Conservation (phyloP, 306 rosid genomes). For the Hippophae tibetana region DNA sequence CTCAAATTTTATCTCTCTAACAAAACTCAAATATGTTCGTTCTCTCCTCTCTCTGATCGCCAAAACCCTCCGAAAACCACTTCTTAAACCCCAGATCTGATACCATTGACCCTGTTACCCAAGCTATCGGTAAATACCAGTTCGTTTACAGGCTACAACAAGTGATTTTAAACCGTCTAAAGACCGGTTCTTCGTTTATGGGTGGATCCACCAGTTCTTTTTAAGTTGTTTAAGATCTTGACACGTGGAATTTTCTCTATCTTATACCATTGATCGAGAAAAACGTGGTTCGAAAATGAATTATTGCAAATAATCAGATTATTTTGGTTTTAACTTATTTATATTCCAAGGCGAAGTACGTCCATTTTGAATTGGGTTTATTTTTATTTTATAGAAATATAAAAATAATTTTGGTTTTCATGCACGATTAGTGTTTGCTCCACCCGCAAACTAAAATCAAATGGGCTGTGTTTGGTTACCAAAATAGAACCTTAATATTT, state of each 20-base stretch:
- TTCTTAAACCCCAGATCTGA: conserved; percentile 61
- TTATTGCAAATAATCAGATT: too few relatives aligned
- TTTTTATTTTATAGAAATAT: too few relatives aligned
- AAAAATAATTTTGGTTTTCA: too few relatives aligned
- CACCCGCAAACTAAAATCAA: too few relatives aligned
- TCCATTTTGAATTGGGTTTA: too few relatives aligned
- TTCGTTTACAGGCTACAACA: conserved; percentile 32
- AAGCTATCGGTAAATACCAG: conserved; percentile 34
- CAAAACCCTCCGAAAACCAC: conserved; percentile 72
- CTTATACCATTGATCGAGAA: conserved; percentile 54
- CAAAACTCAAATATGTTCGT: conserved; percentile 2
- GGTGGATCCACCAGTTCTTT: conserved; percentile 29
- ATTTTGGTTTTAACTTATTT: too few relatives aligned
- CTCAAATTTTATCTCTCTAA: conserved; percentile 7
- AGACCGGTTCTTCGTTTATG: conserved; percentile 68
- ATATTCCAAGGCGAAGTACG: too few relatives aligned
- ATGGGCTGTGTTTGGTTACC: too few relatives aligned
- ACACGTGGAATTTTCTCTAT: conserved; percentile 29
- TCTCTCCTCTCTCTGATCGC: conserved; percentile 29
- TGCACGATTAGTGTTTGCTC: too few relatives aligned
- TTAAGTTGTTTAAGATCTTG: conserved; percentile 20
- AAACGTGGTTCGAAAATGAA: conserved; percentile 25
- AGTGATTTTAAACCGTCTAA: conserved; percentile 39
- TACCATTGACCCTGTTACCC: conserved; percentile 65
- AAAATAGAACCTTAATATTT: too few relatives aligned